Evolutionary conservation across 148 eudicot genomes (phyloP), one percentile per base, ranked within the genome.

Genomic region (Drosera capensis): DNA sequence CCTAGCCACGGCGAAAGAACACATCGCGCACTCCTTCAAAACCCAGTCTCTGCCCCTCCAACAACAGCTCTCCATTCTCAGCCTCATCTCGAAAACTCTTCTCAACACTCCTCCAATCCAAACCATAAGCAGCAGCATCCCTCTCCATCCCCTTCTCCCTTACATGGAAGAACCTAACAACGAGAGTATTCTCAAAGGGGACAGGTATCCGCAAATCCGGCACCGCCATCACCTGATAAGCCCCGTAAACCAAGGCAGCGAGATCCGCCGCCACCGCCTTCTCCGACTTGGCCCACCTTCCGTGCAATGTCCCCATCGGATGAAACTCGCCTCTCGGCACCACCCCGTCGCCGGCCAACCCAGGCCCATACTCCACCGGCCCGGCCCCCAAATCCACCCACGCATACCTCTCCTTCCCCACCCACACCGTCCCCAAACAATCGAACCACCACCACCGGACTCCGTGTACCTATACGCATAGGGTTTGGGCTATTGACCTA

Each of bases 341-440:
- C 3, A 84, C 65, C 23, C 97, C 95, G 40, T 90, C 97, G 9
- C 97, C 95, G 0, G 97, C 78, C 12, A 90, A 55, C 0, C 76
- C 95, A 1, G 97, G 97, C 40, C 97, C 97, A 20, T 90, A 90
- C 39, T 90, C 97, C 0, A 88, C 79, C 7, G 97, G 97, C 0
- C 95, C 97, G 0, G 95, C 97, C 0, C 71, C 78, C 23, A 90
- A 52, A 58, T 90, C 97, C 11, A 90, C 61, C 97, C 97, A 90
- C 38, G 84, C 20, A 28, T 90, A 90, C 2, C 97, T 51, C 0
- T 63, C 79, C 41, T 64, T 69, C 0, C 76, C 81, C 9, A 83
- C 52, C 93, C 93, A 90, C 7, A 75, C 14, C 0, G 68, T 61
- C 5, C 97, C 97, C 48, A 72, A 53, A 14, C 97, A 90, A n/a